phyloP scores from a whole-genome alignment of 352 stramenopile species.

The Pythium oligandrum region DNA sequence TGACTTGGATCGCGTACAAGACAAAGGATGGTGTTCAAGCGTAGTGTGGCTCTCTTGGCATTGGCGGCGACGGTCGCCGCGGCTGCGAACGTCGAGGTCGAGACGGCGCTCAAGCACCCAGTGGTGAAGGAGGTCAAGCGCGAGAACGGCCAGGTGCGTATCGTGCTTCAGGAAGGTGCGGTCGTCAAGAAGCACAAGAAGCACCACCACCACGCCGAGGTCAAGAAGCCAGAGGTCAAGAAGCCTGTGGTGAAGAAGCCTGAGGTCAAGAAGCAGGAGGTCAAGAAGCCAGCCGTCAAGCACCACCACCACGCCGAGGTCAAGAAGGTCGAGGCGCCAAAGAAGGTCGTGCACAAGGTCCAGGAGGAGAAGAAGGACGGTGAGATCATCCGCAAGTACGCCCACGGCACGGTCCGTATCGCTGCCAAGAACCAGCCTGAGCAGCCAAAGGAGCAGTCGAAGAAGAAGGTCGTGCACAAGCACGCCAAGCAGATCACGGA shows the following conservation, averaged over 20 bases:
- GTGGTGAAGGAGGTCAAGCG: slow-evolving; percentile 16
- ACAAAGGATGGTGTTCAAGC: slow-evolving; percentile 23
- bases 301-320: background rate
- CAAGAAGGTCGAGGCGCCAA: slow-evolving; percentile 22
- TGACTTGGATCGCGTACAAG: slow-evolving; percentile 12
- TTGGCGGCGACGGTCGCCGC: slow-evolving; percentile 8
- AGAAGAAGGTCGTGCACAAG: slow-evolving; percentile 7
- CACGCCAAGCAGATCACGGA: slow-evolving; percentile 12
- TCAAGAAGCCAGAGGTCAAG: slow-evolving; percentile 1
- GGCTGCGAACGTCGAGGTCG: slow-evolving; percentile 8
- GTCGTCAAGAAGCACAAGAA: slow-evolving; percentile 2
- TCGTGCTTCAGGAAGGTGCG: slow-evolving; percentile 14
- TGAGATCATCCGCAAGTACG: slow-evolving; percentile 45
- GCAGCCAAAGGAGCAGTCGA: slow-evolving; percentile 11
- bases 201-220: background rate
- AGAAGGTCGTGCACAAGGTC: slow-evolving; percentile 18
- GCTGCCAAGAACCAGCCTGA: slow-evolving; percentile 15
- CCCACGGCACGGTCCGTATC: slow-evolving; percentile 45
- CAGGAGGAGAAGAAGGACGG: slow-evolving; percentile 36
- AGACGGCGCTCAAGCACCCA: slow-evolving; percentile 20
- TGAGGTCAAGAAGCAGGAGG: background rate
- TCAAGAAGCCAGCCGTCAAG: background rate
- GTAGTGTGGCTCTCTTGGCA: slow-evolving; percentile 15
- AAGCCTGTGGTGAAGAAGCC: slow-evolving; percentile 1
- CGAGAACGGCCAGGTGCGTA: slow-evolving; percentile 10